Evolutionary conservation across 192 early-diverging fungal species (phyloP).

Genomic region (Backusella westeae): DNA sequence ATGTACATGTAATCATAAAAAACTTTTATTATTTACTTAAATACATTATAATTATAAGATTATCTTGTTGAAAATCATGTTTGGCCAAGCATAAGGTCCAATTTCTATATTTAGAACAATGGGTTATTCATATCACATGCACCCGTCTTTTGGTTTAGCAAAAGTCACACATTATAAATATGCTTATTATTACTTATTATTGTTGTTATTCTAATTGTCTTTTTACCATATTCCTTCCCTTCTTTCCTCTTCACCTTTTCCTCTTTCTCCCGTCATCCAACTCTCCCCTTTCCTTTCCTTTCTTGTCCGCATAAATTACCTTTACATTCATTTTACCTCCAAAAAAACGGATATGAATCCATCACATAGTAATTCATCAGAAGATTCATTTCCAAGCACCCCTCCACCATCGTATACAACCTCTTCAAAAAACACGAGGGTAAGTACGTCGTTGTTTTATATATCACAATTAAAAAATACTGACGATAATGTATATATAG

Average conservation of each 20-base stretch:
- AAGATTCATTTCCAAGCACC: neutral
- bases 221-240: neutral
- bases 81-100: neutral
- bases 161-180: neutral
- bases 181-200: neutral
- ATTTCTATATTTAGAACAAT: conserved; percentile 1
- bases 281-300: neutral
- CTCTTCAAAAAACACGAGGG: neutral
- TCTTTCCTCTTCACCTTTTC: neutral
- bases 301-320: neutral
- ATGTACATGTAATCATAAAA: no score
- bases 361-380: neutral
- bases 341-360: neutral
- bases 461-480: neutral
- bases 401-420: neutral
- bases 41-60: neutral
- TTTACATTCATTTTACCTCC: neutral
- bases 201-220: neutral
- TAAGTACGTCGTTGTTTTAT: neutral
- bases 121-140: neutral
- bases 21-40: no score
- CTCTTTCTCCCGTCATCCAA: neutral
- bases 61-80: neutral
- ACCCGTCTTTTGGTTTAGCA: neutral
- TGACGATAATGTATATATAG: neutral